Percentiles rank a stretch among this genome's conserved stretches.
Conservation (phyloP, 495 filamentous ascomycete genomes). For the Podospora pseudopauciseta region DNA sequence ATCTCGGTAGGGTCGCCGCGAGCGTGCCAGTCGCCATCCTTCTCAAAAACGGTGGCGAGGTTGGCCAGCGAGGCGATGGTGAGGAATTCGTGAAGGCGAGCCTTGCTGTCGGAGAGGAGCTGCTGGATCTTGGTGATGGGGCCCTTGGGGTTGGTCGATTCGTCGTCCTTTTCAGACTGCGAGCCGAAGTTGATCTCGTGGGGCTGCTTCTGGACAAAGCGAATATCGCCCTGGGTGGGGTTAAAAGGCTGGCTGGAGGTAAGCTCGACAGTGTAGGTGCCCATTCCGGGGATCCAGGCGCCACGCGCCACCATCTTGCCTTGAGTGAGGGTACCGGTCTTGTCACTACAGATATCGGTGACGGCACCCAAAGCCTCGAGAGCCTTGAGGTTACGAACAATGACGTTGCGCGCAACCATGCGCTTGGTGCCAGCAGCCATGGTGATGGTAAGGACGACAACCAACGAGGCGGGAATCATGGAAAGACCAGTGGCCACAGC, state of each 20-base stretch:
- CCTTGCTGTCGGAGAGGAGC: conserved; percentile 22
- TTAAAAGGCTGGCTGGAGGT: conserved; percentile 51
- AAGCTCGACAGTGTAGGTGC: conserved; percentile 54
- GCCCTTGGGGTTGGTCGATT: conserved; percentile 4
- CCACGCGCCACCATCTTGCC: conserved; percentile 72
- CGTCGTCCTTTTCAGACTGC: conserved; percentile 12
- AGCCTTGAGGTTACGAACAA: conserved; percentile 66
- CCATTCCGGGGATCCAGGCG: conserved; percentile 68
- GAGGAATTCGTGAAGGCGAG: conserved; percentile 29
- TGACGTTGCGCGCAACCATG: conserved; percentile 75
- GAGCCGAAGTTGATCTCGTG: conserved; percentile 27
- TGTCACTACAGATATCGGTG: conserved; percentile 84
- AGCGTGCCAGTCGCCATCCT: conserved; percentile 58
- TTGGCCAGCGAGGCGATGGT: conserved; percentile 36
- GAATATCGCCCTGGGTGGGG: conserved; percentile 30
- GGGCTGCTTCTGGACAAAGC: conserved; percentile 26
- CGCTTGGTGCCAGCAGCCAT: conserved; percentile 74
- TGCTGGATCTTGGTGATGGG: conserved; percentile 10
- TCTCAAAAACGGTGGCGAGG: conserved; percentile 44
- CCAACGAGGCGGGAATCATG: conserved; percentile 66
- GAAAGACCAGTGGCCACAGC: conserved; percentile 69
- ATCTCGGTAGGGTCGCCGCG: conserved; percentile 82
- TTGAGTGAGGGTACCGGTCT: conserved; percentile 78
- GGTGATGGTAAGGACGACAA: conserved; percentile 68
- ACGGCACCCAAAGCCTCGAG: conserved; percentile 80